phyloP scores from a whole-genome alignment of 164 flowering plant species.

The Magnolia kwangsiensis region DNA sequence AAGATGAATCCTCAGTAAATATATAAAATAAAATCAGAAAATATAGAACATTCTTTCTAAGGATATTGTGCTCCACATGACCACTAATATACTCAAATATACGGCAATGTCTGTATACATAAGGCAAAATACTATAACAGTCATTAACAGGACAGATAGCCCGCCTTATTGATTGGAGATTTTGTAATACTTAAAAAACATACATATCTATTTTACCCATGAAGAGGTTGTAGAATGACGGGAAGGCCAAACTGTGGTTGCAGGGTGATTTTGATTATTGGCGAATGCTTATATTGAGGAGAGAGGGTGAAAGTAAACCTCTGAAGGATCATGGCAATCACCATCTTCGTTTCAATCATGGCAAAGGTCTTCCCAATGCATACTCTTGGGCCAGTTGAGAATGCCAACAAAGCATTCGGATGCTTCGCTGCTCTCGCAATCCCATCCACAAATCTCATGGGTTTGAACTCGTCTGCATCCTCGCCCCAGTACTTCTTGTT shows the following conservation, averaged over 20 bases:
- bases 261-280: slow-evolving; percentile 16
- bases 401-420: slow-evolving; percentile 34
- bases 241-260: slow-evolving; percentile 35
- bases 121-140: too few species aligned
- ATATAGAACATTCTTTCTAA: too few species aligned
- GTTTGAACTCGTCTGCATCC: slow-evolving; percentile 44
- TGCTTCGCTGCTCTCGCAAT: slow-evolving; percentile 31
- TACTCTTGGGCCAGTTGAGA: slow-evolving; percentile 28
- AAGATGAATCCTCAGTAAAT: too few species aligned
- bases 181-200: too few species aligned
- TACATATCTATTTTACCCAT: background rate
- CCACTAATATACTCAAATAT: too few species aligned
- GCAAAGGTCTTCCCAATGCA: slow-evolving; percentile 42
- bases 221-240: slow-evolving; percentile 3
- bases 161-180: too few species aligned
- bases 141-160: too few species aligned
- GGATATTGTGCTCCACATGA: too few species aligned
- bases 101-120: too few species aligned
- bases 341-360: slow-evolving; percentile 31
- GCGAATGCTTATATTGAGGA: slow-evolving; percentile 31
- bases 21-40: too few species aligned
- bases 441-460: slow-evolving; percentile 31
- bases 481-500: slow-evolving; percentile 33
- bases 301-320: slow-evolving; percentile 29
- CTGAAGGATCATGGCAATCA: slow-evolving; percentile 31